phyloP scores from a whole-genome alignment of 139 green algal genomes.

The Coelastrella sp. region DNA sequence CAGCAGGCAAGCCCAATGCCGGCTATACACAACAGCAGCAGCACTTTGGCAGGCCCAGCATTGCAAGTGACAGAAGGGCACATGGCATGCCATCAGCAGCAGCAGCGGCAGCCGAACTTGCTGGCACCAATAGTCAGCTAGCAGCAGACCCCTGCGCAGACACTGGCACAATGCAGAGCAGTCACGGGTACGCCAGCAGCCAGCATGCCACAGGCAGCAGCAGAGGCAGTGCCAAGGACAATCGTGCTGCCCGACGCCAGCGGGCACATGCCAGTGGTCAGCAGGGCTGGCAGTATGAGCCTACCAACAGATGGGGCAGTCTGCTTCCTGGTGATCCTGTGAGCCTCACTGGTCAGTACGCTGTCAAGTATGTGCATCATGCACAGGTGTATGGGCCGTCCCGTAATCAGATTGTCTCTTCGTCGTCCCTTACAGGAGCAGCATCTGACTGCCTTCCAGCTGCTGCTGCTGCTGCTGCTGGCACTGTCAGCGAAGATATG shows the following conservation, averaged over 20 bases:
- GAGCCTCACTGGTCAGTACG: background rate
- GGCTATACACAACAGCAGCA: background rate
- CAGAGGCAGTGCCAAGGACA: background rate
- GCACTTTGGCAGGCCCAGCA: background rate
- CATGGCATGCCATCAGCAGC: too few species aligned
- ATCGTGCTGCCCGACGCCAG: background rate
- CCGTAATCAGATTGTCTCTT: too few species aligned
- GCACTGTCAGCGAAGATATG: background rate
- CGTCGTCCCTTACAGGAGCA: background rate
- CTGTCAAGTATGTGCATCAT: background rate
- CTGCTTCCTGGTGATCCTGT: background rate
- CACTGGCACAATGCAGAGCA: too few species aligned
- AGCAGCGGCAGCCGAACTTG: too few species aligned
- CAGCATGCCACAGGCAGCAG: background rate
- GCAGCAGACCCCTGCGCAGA: too few species aligned
- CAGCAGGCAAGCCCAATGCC: background rate
- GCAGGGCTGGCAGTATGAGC: background rate
- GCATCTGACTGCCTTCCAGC: background rate
- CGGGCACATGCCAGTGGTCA: too few species aligned
- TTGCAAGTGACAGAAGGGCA: too few species aligned
- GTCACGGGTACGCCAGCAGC: too few species aligned
- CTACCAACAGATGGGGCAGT: background rate
- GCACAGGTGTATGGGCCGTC: background rate
- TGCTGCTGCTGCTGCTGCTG: background rate
- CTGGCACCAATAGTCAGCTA: too few species aligned